A percentile compares a stretch with the other conserved stretches of the same genome.
These are phyloP conservation scores for Hypoxylon subgilvum DNA, from an alignment of 495 filamentous ascomycete genomes.

Conservation along the genomic window DNA sequence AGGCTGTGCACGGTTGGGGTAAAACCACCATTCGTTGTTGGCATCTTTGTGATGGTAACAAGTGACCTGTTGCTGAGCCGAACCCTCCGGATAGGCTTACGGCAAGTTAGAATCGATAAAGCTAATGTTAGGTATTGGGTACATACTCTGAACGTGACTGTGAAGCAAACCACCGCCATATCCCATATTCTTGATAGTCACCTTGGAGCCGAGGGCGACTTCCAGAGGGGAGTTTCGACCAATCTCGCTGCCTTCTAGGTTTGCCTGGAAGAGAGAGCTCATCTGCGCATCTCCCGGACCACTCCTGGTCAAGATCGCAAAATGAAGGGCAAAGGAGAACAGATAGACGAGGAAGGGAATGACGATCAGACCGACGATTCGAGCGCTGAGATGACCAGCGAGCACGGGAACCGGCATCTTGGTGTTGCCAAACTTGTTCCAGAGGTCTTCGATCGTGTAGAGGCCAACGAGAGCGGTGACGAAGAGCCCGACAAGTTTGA, in stretches of 20 bases:
- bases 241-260: conserved; percentile 89
- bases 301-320: conserved; percentile 88
- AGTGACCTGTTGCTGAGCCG: conserved; percentile 92
- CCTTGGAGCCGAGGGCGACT: conserved; percentile 84
- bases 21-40: conserved; percentile 99
- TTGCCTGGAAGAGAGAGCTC: conserved; percentile 98
- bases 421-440: conserved; percentile 95
- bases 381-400: conserved; percentile 76
- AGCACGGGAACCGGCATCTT: conserved; percentile 87
- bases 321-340: conserved; percentile 93
- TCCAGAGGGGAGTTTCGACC: conserved; percentile 93
- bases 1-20: conserved; percentile 78
- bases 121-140: neutral
- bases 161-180: conserved; percentile 98
- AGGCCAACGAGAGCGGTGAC: conserved; percentile 92
- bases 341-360: conserved; percentile 89
- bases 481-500: conserved; percentile 97
- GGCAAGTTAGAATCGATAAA: conserved; percentile 9
- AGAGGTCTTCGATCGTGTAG: conserved; percentile 95
- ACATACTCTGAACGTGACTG: conserved; percentile 80
- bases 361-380: conserved; percentile 84
- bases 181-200: conserved; percentile 98
- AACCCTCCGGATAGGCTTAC: conserved; percentile 88
- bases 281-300: conserved; percentile 98
- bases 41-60: conserved; percentile 99